Evolutionary conservation across 768 basidiomycete species (phyloP).

Genomic region (Mycena olivaceomarginata): DNA sequence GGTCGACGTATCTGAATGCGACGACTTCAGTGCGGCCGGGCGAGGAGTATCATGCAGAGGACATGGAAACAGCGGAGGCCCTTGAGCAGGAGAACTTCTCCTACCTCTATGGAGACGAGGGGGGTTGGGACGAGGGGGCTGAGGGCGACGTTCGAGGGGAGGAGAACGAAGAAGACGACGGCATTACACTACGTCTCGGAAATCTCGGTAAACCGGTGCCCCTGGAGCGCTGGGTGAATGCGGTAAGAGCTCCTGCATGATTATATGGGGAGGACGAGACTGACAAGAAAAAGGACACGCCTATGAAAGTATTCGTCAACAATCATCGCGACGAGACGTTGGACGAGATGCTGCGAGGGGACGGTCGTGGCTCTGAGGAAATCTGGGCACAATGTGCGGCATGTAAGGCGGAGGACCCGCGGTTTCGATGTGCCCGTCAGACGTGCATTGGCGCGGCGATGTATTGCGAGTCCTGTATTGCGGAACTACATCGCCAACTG

Average conservation of each 20-base stretch:
- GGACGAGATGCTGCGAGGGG: constrained; percentile 1
- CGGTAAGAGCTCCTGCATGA: background rate
- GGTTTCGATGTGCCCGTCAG: background rate
- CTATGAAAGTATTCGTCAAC: background rate
- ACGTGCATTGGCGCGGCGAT: background rate
- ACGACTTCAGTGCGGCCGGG: too few relatives aligned
- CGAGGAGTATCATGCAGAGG: too few relatives aligned
- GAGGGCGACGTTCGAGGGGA: too few relatives aligned
- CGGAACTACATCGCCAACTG: constrained; percentile 2
- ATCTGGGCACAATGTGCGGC: background rate
- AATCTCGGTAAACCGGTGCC: too few relatives aligned
- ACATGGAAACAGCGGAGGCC: too few relatives aligned
- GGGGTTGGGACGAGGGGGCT: too few relatives aligned
- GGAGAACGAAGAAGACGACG: background rate
- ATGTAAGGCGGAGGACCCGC: background rate
- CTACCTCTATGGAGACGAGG: too few relatives aligned
- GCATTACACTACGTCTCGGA: background rate
- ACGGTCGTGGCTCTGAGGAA: background rate
- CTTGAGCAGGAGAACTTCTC: too few relatives aligned
- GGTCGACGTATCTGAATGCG: too few relatives aligned
- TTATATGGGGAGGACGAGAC: background rate
- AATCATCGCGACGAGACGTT: background rate
- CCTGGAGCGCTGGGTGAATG: background rate
- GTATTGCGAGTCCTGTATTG: constrained; percentile 25
- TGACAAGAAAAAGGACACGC: background rate